Conservation (phyloP, 78 protist genomes). For the Anaeramoeba flamelloides region DNA sequence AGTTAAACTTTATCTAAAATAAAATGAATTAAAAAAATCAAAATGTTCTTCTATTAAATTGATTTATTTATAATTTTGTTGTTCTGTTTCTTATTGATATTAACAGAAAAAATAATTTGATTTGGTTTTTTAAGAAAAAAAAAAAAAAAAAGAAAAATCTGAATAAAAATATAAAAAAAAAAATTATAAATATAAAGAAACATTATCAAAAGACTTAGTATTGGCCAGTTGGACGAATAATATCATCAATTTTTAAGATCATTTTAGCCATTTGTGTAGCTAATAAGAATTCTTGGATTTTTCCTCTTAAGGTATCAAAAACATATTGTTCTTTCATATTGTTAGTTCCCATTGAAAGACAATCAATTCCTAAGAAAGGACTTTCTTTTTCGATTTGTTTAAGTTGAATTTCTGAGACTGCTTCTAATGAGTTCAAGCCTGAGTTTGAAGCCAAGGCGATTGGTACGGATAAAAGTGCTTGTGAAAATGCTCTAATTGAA, state of each 20-base stretch:
- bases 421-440: slow-evolving; percentile 77
- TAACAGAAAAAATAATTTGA: too few relatives aligned
- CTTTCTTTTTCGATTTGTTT: slow-evolving; percentile 51
- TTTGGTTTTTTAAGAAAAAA: too few relatives aligned
- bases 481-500: slow-evolving; percentile 92
- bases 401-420: slow-evolving; percentile 62
- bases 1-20: too few relatives aligned
- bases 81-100: too few relatives aligned
- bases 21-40: too few relatives aligned
- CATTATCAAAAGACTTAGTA: too few relatives aligned
- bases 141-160: too few relatives aligned
- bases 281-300: slow-evolving; percentile 81
- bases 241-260: slow-evolving; percentile 97
- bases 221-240: too few relatives aligned
- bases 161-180: too few relatives aligned
- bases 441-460: slow-evolving; percentile 93
- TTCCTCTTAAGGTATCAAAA: slow-evolving; percentile 86
- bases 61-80: too few relatives aligned
- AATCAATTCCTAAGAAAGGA: slow-evolving; percentile 85
- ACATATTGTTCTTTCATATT: slow-evolving; percentile 82
- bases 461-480: slow-evolving; percentile 94
- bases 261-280: slow-evolving; percentile 92
- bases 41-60: too few relatives aligned
- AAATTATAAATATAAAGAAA: too few relatives aligned
- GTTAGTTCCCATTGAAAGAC: slow-evolving; percentile 27